Evolutionary conservation across 2,329 filamentous ascomycete species (phyloP), one percentile per base, ranked within the genome.

Genomic region (Sphaerulina vaccinii): DNA sequence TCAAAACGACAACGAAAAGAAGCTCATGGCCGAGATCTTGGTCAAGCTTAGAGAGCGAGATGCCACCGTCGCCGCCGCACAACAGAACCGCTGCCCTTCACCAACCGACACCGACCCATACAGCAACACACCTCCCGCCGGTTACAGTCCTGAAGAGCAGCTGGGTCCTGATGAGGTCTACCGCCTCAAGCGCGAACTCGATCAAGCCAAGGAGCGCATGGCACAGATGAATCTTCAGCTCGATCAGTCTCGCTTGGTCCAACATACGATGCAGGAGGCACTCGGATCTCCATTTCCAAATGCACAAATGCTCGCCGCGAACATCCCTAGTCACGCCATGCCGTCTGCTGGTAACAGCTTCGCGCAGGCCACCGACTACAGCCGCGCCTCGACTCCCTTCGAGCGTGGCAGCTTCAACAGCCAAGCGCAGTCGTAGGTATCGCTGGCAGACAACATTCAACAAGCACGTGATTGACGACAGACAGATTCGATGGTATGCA

Each of bases 161-260:
- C 65, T 70, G 4, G 73, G 75, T 44, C 72, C 73, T 24, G 80
- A 83, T 23, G 86, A 90, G 66, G 72, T 90, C 22, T 72, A 83
- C 54, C 82, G 81, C 45, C 75, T 91, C 51, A 88, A 87, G 73
- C 71, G 84, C 46, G 82, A 90, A 70, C 79, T 92, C 45, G 84
- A 85, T 37, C 78, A 83, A 55, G 86, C 87, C 29, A 82, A 87
- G 54, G 83, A 77, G 66, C 81, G 85, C 63, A 87, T 91, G 63
- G 80, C 79, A 39, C 84, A 81, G 51, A 83, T 90, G 65, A 85
- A 87, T 52, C 79, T 87, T 48, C 85, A 90, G 71, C 77, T 89
- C 54, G 78, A 82, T 33, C 82, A 87, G 57, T 83, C 77, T 19
- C 82, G 83, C 23, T 78, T 82, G 50, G 74, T 75, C 27, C 83